Percentiles rank a stretch among this genome's conserved stretches.
These are phyloP conservation scores for Chaetomiaceae sp. DNA, from an alignment of 2,329 filamentous ascomycete genomes.

Conservation along the genomic window DNA sequence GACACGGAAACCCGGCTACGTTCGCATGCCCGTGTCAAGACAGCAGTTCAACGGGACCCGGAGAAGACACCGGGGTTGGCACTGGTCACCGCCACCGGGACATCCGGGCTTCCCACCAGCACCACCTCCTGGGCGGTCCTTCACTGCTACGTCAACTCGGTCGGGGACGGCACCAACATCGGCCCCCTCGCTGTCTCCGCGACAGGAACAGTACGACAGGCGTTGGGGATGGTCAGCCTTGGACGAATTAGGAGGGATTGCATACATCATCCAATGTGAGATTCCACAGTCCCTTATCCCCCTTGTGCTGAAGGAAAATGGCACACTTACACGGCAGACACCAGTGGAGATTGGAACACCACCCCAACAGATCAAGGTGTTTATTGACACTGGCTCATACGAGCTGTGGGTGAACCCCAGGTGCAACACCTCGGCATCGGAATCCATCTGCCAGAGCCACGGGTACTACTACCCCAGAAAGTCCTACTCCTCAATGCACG, in stretches of 20 bases:
- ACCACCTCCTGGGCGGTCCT: not conserved
- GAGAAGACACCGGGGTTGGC: slow-evolving; percentile 16
- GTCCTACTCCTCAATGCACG: slow-evolving; percentile 30
- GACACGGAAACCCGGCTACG: slow-evolving; percentile 17
- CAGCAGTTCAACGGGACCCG: slow-evolving; percentile 24
- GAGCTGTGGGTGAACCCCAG: slow-evolving; percentile 37
- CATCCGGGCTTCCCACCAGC: not conserved
- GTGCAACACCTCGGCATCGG: slow-evolving; percentile 32
- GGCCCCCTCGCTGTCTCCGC: not conserved
- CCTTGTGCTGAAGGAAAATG: too few relatives aligned
- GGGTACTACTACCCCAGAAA: slow-evolving; percentile 33
- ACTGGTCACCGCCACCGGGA: slow-evolving; percentile 11
- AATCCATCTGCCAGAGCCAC: slow-evolving; percentile 30
- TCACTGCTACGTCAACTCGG: not conserved
- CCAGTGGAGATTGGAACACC: slow-evolving; percentile 36
- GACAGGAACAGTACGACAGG: slow-evolving; percentile 1
- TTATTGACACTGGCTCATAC: slow-evolving; percentile 37
- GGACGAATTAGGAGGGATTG: slow-evolving; percentile 29
- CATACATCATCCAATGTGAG: slow-evolving; percentile 35
- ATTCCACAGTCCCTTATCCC: not conserved
- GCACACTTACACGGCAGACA: too few relatives aligned
- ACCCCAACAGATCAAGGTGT: slow-evolving; percentile 33
- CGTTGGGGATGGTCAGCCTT: slow-evolving; percentile 26
- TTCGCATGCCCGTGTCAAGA: slow-evolving; percentile 24
- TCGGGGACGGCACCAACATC: not conserved